phyloP scores from a whole-genome alignment of 441 rosid genomes.

The Melianthus villosus region DNA sequence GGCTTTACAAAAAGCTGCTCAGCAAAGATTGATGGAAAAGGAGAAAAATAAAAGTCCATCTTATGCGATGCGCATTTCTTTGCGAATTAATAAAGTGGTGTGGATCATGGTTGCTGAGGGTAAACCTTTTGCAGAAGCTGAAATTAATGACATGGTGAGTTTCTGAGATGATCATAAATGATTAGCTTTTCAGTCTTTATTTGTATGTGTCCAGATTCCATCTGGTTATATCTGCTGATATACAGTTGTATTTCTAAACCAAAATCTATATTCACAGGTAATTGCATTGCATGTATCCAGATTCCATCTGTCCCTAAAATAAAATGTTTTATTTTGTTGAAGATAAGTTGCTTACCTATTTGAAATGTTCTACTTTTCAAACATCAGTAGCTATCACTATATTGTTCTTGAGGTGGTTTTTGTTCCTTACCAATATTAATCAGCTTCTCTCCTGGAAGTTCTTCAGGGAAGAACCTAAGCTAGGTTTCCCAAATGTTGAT shows the following conservation, averaged over 20 bases:
- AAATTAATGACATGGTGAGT: constrained; percentile 94
- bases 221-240: neutral
- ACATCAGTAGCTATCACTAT: too few species aligned
- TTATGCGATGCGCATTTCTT: constrained; percentile 87
- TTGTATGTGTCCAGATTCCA: neutral
- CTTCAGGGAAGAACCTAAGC: too few species aligned
- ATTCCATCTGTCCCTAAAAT: too few species aligned
- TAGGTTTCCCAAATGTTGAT: too few species aligned
- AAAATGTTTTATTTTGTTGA: too few species aligned
- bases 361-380: too few species aligned
- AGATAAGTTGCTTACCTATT: too few species aligned
- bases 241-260: neutral
- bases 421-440: too few species aligned
- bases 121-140: constrained; percentile 96
- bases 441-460: too few species aligned
- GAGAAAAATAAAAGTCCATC: constrained; percentile 86
- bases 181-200: neutral
- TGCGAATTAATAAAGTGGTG: constrained; percentile 71
- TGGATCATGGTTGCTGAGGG: constrained; percentile 97
- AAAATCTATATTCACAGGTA: neutral
- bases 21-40: constrained; percentile 67
- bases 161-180: neutral
- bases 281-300: neutral
- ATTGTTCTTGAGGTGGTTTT: too few species aligned
- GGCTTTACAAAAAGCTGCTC: constrained; percentile 79